Evolutionary conservation across 768 basidiomycete species (phyloP).

Genomic region (Paxillus involutus): DNA sequence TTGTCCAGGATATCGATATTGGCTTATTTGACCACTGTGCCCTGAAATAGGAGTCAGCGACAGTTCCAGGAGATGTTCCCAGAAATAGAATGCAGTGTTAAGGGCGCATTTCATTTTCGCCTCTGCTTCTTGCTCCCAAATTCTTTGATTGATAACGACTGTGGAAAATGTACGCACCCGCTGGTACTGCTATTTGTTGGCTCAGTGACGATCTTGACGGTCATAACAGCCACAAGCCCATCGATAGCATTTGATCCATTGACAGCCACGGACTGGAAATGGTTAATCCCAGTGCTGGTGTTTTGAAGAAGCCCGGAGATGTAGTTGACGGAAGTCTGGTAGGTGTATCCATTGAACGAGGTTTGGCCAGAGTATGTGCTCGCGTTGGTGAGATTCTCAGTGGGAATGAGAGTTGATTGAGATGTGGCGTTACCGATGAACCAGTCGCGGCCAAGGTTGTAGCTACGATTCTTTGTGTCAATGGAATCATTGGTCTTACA

Average conservation of each 20-base stretch:
- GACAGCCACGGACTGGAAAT: constrained; percentile 52
- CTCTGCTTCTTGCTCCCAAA: no score
- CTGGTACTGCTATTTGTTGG: constrained; percentile 23
- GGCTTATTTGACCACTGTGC: constrained; percentile 13
- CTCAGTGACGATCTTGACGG: constrained; percentile 57
- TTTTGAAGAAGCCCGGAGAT: constrained; percentile 70
- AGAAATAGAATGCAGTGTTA: not conserved
- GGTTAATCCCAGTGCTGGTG: constrained; percentile 69
- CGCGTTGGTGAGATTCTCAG: constrained; percentile 37
- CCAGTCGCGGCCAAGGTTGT: constrained; percentile 84
- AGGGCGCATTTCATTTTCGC: no score
- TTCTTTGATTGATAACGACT: not conserved
- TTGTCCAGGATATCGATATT: constrained; percentile 7
- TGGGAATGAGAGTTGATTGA: constrained; percentile 30
- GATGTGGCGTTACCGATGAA: constrained; percentile 82
- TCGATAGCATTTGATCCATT: constrained; percentile 67
- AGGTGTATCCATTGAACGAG: constrained; percentile 66
- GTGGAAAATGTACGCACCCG: constrained; percentile 16
- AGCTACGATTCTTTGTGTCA: constrained; percentile 33
- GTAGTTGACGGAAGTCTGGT: constrained; percentile 68
- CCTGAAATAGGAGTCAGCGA: constrained; percentile 8
- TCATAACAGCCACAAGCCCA: constrained; percentile 79
- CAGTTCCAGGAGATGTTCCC: not conserved
- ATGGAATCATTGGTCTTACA: not conserved
- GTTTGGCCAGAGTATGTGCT: constrained; percentile 65